These are phyloP conservation scores for Trichosporon inkin DNA, from an alignment of 1,284 basidiomycete genomes.

Conservation along the genomic window DNA sequence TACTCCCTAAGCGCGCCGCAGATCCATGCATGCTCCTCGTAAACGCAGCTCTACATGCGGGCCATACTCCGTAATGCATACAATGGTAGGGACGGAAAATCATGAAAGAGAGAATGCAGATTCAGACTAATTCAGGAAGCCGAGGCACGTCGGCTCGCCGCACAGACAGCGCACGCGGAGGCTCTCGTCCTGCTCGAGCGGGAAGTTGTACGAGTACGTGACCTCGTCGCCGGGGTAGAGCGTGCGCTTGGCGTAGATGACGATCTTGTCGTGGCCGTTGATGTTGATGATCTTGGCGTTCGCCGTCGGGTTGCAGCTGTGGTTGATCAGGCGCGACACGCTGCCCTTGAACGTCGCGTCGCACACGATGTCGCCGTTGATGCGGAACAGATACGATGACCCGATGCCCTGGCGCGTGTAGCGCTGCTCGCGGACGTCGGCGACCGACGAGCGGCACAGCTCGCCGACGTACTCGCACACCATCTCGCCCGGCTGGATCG, in stretches of 20 bases:
- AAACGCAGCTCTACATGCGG: too few species aligned
- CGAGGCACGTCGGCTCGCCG: slow-evolving; percentile 78
- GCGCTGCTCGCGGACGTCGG: slow-evolving; percentile 92
- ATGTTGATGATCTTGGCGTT: slow-evolving; percentile 98
- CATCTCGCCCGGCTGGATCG: slow-evolving; percentile 92
- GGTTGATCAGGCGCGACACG: slow-evolving; percentile 94
- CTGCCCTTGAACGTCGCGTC: slow-evolving; percentile 99
- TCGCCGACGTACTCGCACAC: slow-evolving; percentile 99
- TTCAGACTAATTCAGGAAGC: slow-evolving; percentile 69
- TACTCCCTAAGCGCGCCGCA: too few species aligned
- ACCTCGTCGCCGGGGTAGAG: slow-evolving; percentile 93
- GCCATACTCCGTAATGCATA: too few species aligned
- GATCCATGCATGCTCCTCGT: too few species aligned
- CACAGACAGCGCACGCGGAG: slow-evolving; percentile 73
- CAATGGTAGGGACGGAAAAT: too few species aligned
- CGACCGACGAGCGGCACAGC: slow-evolving; percentile 88
- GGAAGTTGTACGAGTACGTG: slow-evolving; percentile 46
- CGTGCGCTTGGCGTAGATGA: slow-evolving; percentile 93
- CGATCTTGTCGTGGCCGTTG: slow-evolving; percentile 92
- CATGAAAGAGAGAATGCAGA: too few species aligned
- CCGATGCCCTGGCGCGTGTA: slow-evolving; percentile 96
- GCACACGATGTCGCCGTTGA: slow-evolving; percentile 87
- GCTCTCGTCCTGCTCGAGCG: slow-evolving; percentile 42
- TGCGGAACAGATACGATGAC: slow-evolving; percentile 87
- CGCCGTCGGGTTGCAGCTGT: slow-evolving; percentile 94